Evolutionary conservation across 805 yeast species (phyloP).

Genomic region (Blastobotrys muscicola): DNA sequence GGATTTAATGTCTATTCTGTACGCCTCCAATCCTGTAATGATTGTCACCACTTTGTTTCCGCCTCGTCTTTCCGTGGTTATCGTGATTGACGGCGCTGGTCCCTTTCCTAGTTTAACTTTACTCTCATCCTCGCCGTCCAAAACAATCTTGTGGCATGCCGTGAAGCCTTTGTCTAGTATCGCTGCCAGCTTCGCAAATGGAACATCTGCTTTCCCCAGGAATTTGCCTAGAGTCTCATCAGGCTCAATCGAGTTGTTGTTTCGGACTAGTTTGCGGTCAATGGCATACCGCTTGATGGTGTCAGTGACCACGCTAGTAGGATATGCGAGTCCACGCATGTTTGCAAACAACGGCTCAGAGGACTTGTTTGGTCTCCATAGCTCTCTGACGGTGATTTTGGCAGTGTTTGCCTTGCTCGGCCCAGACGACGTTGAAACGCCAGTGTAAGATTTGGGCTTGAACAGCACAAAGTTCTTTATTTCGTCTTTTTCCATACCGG

Average conservation of each 20-base stretch:
- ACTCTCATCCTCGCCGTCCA: conserved; percentile 28
- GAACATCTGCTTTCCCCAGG: conserved; percentile 28
- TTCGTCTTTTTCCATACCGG: conserved; percentile 37
- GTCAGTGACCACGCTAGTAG: too few relatives aligned
- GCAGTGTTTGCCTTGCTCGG: background rate
- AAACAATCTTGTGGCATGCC: conserved; percentile 37
- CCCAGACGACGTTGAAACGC: too few relatives aligned
- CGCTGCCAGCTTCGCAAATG: conserved; percentile 30
- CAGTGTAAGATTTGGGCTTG: conserved; percentile 28
- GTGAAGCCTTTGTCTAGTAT: conserved; percentile 38
- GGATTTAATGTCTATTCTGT: conserved; percentile 51
- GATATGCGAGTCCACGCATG: too few relatives aligned
- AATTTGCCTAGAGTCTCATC: conserved; percentile 46
- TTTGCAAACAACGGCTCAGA: conserved; percentile 15
- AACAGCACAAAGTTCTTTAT: conserved; percentile 60
- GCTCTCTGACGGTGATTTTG: conserved; percentile 17
- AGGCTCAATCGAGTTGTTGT: conserved; percentile 31
- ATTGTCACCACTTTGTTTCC: conserved; percentile 77
- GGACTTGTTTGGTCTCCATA: conserved; percentile 23
- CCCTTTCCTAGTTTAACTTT: conserved; percentile 46
- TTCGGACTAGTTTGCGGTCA: too few relatives aligned
- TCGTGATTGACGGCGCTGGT: conserved; percentile 50
- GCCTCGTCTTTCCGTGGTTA: conserved; percentile 64
- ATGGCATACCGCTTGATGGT: too few relatives aligned
- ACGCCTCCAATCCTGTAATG: conserved; percentile 59